A percentile compares a stretch with the other conserved stretches of the same genome.
phyloP scores from a whole-genome alignment of 2,329 filamentous ascomycete genomes.

The Fusarium temperatum region DNA sequence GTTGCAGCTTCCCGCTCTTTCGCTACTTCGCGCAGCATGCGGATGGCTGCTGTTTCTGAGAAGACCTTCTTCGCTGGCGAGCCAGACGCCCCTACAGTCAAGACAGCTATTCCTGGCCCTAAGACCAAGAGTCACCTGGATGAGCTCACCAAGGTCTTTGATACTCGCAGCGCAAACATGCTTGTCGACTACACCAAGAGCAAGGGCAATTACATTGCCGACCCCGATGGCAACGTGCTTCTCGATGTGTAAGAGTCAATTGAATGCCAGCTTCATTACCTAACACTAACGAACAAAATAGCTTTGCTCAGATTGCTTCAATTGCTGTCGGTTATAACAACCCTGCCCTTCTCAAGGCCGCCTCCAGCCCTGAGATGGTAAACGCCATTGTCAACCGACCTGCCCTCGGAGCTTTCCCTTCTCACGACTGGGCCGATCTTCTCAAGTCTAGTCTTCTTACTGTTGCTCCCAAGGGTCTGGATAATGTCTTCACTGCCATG shows the following conservation, averaged over 20 bases:
- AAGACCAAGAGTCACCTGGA: slow-evolving; percentile 74
- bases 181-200: slow-evolving; percentile 79
- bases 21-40: slow-evolving; percentile 33
- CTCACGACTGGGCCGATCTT: slow-evolving; percentile 82
- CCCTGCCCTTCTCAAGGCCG: slow-evolving; percentile 74
- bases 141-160: slow-evolving; percentile 81
- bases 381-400: slow-evolving; percentile 86
- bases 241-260: slow-evolving; percentile 70
- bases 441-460: slow-evolving; percentile 82
- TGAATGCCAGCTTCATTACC: not conserved
- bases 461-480: slow-evolving; percentile 81
- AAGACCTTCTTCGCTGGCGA: slow-evolving; percentile 58
- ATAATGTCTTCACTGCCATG: slow-evolving; percentile 92
- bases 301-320: slow-evolving; percentile 90
- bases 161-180: slow-evolving; percentile 87
- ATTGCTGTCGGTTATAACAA: slow-evolving; percentile 96
- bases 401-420: slow-evolving; percentile 90
- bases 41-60: slow-evolving; percentile 44
- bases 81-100: slow-evolving; percentile 61
- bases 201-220: slow-evolving; percentile 81
- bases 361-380: slow-evolving; percentile 80
- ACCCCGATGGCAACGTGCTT: slow-evolving; percentile 75
- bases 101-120: slow-evolving; percentile 77
- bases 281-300: slow-evolving; percentile 44
- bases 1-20: slow-evolving; percentile 37